Base-by-base conservation (phyloP, 2,329 filamentous ascomycete species). In the Boeremia lycopersici region DNA sequence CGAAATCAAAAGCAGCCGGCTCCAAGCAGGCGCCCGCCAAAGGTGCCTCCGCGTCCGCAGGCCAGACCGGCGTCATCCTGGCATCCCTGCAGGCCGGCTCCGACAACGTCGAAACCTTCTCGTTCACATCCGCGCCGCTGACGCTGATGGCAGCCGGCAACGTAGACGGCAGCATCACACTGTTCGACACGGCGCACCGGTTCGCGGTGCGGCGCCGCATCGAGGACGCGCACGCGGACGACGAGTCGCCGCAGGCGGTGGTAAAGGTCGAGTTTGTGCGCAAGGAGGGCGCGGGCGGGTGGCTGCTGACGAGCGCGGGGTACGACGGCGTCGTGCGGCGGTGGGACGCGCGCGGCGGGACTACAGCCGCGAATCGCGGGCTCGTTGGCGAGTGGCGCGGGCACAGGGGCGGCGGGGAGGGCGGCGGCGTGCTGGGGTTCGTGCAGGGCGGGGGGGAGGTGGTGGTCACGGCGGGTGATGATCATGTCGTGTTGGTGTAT, bases 191-290 rank as follows among this genome's bases (percentile, higher is more conserved):
- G 0, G 86, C 89, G 38, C 88, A 95, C 64, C 87, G 90, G 47
- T 98, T 96, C 70, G 90, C 92, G 2, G 86, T 96, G n/a, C 84
- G 95, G 46, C 81, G 91, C 49, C 87, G 92, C 70, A 90, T 98
- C 61, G 82, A 84, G 45, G 89, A 89, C 44, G 93, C 91, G 1
- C 93, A 96, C 73, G 89, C 93, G 5, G 75, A 76, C 38, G 72
- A 76, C 23, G 71, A 93, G 70, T 89, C 93, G 61, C 89, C 91
- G n/a, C 89, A 89, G 68, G 89, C 91, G 1, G 91, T 99, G 17
- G 93, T 98, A 58, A 93, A 96, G 77, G 86, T 98, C 4, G 91
- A 97, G 56, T 99, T 96, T 69, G 84, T 96, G 54, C 80, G 81
- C 70, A 78, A 62, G 30, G 63, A 74, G 40, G 70, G 70, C 1